Evolutionary conservation across 2,329 filamentous ascomycete species (phyloP), one percentile per base, ranked within the genome.

Genomic region (Achaetomium macrosporum): DNA sequence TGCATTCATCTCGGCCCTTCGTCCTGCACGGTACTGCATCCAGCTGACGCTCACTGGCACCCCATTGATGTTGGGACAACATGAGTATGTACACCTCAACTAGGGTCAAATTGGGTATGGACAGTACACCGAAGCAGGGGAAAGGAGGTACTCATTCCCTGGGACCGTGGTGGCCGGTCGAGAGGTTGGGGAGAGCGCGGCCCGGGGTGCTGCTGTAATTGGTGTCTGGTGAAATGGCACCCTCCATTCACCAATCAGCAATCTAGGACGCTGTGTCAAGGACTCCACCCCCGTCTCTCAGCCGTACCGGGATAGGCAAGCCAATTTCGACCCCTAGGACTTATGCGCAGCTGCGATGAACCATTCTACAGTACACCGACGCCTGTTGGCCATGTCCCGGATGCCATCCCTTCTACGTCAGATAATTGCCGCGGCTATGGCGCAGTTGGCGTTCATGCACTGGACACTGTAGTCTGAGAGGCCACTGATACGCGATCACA

Each of bases 321-420:
- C 35, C 47, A 56, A 50, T 51, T 45, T 46, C 45, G 25, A 43
- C 47, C 53, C 53, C 51, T 20, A 29, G 29, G 36, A 50, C 39
- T 56, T 55, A 20, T 53, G 54, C 59, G 59, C 59, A 61, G 54
- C 59, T 61, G 59, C 57, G 59, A 55, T 52, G 56, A 50, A 31
- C 17, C 35, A 39, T 41, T 31, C 39, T 49, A 51, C 40, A 51
- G 25, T 25, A 25, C 25, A 25, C 51, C 50, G 45, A 53, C 51
- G 45, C 47, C 37, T 42, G 33, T 42, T 42, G 50, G 43, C 46
- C 52, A 51, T 53, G 39, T 33, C 33, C 13, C 3, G 15, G 29
- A 47, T 42, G 44, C 43, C 33, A 13, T 25, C 39, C 16, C 15
- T 9, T 15, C 16, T 31, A 51, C 29, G 42, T 39, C 51, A 54